Evolutionary conservation across 2,329 filamentous ascomycete genomes (phyloP).

Genomic region (Keithomyces neogunnii): DNA sequence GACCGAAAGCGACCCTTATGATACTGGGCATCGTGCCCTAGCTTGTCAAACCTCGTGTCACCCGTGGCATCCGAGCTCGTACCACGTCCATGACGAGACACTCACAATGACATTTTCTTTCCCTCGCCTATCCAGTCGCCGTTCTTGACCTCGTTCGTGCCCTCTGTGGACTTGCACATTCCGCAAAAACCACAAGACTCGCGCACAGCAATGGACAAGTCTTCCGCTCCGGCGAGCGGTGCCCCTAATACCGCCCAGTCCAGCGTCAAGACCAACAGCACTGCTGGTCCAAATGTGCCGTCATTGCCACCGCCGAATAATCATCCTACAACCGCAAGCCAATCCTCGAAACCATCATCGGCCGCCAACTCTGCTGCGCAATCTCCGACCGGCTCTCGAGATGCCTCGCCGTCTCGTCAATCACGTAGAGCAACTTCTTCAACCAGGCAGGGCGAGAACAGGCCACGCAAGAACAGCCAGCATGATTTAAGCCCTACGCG

Average conservation of each 20-base stretch:
- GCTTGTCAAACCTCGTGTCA: conserved; percentile 1
- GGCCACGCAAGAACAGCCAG: conserved; percentile 57
- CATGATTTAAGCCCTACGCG: conserved; percentile 58
- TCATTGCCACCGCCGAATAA: conserved; percentile 6
- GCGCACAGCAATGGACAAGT: conserved; percentile 26
- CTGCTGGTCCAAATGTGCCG: not conserved
- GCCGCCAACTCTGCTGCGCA: conserved; percentile 25
- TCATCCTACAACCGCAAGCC: conserved; percentile 15
- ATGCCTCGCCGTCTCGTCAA: conserved; percentile 38
- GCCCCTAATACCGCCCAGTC: conserved; percentile 11
- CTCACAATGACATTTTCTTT: conserved; percentile 26
- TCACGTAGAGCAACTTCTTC: conserved; percentile 25
- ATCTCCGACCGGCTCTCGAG: conserved; percentile 33
- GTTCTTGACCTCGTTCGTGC: conserved; percentile 20
- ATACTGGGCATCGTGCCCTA: conserved; percentile 3
- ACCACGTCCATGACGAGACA: conserved; percentile 22
- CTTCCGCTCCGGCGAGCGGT: conserved; percentile 15
- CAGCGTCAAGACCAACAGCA: conserved; percentile 4
- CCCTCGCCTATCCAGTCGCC: conserved; percentile 10
- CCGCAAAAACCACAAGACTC: conserved; percentile 18
- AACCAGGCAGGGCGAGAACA: conserved; percentile 29
- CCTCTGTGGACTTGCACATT: conserved; percentile 24
- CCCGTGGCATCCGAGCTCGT: conserved; percentile 5
- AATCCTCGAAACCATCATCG: conserved; percentile 28
- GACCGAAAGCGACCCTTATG: not conserved